phyloP scores from a whole-genome alignment of 2,329 filamentous ascomycete genomes.

The Pseudogymnoascus sp. region DNA sequence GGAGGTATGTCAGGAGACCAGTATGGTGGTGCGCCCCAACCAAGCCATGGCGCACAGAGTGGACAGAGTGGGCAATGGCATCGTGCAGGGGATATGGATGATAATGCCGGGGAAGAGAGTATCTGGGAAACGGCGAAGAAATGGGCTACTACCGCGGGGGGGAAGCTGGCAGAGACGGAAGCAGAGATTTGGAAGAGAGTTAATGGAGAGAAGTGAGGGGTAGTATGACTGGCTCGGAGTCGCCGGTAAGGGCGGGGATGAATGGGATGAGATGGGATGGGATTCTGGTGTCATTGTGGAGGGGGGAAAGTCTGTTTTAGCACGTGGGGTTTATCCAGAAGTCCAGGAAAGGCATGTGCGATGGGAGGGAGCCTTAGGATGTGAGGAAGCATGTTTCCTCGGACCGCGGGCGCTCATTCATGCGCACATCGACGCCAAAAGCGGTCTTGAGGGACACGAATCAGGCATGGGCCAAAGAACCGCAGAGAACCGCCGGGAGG shows the following conservation, averaged over 20 bases:
- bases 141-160: conserved; percentile 49
- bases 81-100: conserved; percentile 1
- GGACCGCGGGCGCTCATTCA: conserved; percentile 3
- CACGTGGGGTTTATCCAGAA: not conserved
- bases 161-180: conserved; percentile 51
- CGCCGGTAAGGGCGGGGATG: not conserved
- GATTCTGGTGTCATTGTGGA: not conserved
- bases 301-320: not conserved
- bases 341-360: not conserved
- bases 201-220: conserved; percentile 43
- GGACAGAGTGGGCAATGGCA: conserved; percentile 20
- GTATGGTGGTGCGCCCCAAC: conserved; percentile 8
- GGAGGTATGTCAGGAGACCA: conserved; percentile 45
- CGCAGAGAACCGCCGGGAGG: not conserved
- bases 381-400: not conserved
- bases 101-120: conserved; percentile 29
- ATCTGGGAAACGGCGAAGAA: conserved; percentile 52
- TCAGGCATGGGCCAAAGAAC: not conserved
- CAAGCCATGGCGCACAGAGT: conserved; percentile 34
- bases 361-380: not conserved
- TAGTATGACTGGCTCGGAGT: not conserved
- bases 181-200: conserved; percentile 56
- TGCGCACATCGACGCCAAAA: not conserved
- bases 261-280: not conserved
- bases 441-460: not conserved